phyloP scores from a whole-genome alignment of 352 stramenopile genomes.

The Globisporangium abappressorium region DNA sequence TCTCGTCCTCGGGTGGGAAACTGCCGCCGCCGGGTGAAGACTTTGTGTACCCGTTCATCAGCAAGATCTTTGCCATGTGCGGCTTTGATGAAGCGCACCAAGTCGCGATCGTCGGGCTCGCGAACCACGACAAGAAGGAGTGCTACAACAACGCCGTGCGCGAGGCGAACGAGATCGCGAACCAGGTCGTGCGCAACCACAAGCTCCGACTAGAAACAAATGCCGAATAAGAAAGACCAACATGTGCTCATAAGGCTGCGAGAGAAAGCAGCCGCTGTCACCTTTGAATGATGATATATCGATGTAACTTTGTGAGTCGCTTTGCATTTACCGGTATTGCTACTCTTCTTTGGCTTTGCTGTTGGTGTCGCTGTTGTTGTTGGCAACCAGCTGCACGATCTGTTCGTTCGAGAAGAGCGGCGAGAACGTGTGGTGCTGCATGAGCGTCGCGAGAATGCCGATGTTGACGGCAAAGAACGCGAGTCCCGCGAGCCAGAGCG shows the following conservation, averaged over 20 bases:
- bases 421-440: constrained; percentile 55
- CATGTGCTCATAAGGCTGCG: not conserved
- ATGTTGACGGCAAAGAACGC: constrained; percentile 90
- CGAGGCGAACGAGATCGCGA: constrained; percentile 55
- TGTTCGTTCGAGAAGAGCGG: constrained; percentile 52
- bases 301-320: not conserved
- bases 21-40: constrained; percentile 49
- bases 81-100: constrained; percentile 65
- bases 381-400: constrained; percentile 38
- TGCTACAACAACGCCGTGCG: constrained; percentile 56
- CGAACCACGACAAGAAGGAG: constrained; percentile 59
- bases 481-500: constrained; percentile 84
- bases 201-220: constrained; percentile 54
- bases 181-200: constrained; percentile 53
- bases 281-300: not conserved
- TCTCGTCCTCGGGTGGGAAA: constrained; percentile 73
- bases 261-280: not conserved
- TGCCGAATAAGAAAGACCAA: constrained; percentile 5
- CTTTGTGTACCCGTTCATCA: constrained; percentile 69
- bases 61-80: constrained; percentile 77
- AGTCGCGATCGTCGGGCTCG: constrained; percentile 59
- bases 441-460: constrained; percentile 69
- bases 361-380: not conserved
- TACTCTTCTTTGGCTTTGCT: constrained; percentile 9
- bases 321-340: not conserved